Percentiles rank a stretch among this genome's conserved stretches.
Evolutionary conservation across 495 filamentous ascomycete genomes (phyloP).

Genomic region (Hyaloscypha finlandica): DNA sequence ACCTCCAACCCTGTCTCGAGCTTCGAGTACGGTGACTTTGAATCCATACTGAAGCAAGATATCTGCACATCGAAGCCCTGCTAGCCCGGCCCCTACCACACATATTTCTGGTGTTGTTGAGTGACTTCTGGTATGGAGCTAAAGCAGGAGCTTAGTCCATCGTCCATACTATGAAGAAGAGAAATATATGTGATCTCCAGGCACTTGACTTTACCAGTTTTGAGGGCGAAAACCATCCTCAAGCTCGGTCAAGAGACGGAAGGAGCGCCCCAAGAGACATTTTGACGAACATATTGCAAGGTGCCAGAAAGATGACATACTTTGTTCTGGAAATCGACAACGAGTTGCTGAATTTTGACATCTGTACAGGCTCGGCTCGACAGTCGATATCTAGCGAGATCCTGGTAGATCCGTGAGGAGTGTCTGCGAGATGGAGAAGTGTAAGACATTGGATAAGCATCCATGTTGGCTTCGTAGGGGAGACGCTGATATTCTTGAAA

Average conservation of each 20-base stretch:
- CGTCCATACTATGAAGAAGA: background rate
- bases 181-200: conserved; percentile 15
- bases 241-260: background rate
- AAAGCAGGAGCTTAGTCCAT: conserved; percentile 1
- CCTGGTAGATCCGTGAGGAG: conserved; percentile 50
- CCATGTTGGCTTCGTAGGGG: conserved; percentile 34
- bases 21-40: conserved; percentile 84
- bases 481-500: background rate
- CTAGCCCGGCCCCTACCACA: conserved; percentile 82
- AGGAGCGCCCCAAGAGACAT: background rate
- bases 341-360: conserved; percentile 36
- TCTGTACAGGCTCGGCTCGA: conserved; percentile 28
- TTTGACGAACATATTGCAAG: background rate
- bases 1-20: conserved; percentile 79
- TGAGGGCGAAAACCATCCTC: background rate
- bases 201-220: background rate
- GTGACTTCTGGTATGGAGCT: conserved; percentile 40
- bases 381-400: conserved; percentile 40
- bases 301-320: conserved; percentile 19
- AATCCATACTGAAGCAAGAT: conserved; percentile 76
- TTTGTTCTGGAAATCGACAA: conserved; percentile 39
- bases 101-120: conserved; percentile 54
- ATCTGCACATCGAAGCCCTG: conserved; percentile 87
- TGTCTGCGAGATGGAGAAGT: conserved; percentile 42
- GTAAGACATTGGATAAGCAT: conserved; percentile 51